Base-by-base conservation (phyloP, 2,329 filamentous ascomycete genomes). In the Rugonectria rugulosa region DNA sequence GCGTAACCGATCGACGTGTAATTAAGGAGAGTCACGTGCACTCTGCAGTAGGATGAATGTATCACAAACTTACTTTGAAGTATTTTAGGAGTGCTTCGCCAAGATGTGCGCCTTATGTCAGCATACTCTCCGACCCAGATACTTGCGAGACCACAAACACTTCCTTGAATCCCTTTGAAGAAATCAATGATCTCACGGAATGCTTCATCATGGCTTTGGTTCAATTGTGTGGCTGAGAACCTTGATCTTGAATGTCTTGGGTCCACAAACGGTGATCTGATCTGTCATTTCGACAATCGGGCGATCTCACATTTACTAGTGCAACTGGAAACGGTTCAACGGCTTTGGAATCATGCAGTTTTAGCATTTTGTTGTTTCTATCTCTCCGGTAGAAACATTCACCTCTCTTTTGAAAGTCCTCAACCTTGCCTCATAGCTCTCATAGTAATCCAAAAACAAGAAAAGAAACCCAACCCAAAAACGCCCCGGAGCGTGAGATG, bases 401-500 rank as follows among this genome's bases (percentile, higher is more conserved):
- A 57, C 63, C 29, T 45, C 63, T 65, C 63, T 68, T 67, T 67
- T 66, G 44, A 54, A 41, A 20, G 31, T 37, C 44, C 51, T 34
- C 37, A 38, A 19, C 50, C 53, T 57, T 59, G 60, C 55, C 46
- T 63, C 65, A 59, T 65, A 54, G 59, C 52, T 53, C 60, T 68
- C 64, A 63, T 67, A 64, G 59, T 63, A 68, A 62, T 61, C 64
- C 40, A 53, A 32, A 57, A 58, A 21, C 17, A 32, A 44, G 37
- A 34, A 24, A 49, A 41, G 14, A 23, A 23, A 43, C 47, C 41
- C 57, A 42, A 36, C 38, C 43, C 47, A 43, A 57, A 64, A 68
- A 68, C 64, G 64, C 64, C 65, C 52, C 61, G 48, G 57, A 65
- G 64, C 64, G 59, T 55, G 36, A 55, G 61, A 59, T 53, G 42